Evolutionary conservation across 2,329 filamentous ascomycete genomes (phyloP).

Genomic region (Penicillium polonicum): DNA sequence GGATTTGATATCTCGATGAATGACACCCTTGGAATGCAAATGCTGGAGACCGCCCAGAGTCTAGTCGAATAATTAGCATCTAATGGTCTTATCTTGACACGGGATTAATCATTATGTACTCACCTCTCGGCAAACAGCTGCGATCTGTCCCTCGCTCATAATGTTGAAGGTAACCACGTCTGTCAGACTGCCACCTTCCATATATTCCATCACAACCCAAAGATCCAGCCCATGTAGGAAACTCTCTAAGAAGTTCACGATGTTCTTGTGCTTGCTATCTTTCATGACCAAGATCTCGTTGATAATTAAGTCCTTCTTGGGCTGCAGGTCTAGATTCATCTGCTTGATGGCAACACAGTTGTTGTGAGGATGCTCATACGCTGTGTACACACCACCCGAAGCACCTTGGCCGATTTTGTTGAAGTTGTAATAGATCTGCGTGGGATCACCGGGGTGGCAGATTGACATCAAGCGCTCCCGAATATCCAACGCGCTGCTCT

Average conservation of each 20-base stretch:
- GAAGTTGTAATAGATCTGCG: slow-evolving; percentile 79
- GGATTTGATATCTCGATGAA: slow-evolving; percentile 98
- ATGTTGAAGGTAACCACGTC: slow-evolving; percentile 99
- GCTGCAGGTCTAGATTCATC: slow-evolving; percentile 98
- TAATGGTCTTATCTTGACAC: background rate
- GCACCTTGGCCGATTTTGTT: slow-evolving; percentile 97
- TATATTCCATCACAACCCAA: slow-evolving; percentile 99
- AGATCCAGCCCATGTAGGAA: slow-evolving; percentile 86
- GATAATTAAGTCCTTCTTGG: slow-evolving; percentile 98
- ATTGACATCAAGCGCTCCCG: slow-evolving; percentile 81
- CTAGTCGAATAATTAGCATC: slow-evolving; percentile 37
- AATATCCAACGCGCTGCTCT: slow-evolving; percentile 79
- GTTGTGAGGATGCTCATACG: slow-evolving; percentile 79
- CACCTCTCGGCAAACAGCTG: slow-evolving; percentile 85
- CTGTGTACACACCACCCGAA: slow-evolving; percentile 91
- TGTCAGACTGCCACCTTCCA: slow-evolving; percentile 96
- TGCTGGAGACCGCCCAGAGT: slow-evolving; percentile 90
- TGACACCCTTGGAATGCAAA: slow-evolving; percentile 94
- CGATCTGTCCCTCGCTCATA: slow-evolving; percentile 97
- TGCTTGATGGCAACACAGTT: slow-evolving; percentile 96
- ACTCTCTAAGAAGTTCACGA: slow-evolving; percentile 99
- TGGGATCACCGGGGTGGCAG: slow-evolving; percentile 85
- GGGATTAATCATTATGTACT: slow-evolving; percentile 19
- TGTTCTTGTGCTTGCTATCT: slow-evolving; percentile 96
- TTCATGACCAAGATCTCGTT: slow-evolving; percentile 99